Base-by-base conservation (phyloP, 208 protist genomes). In the Trichomonas vaginalis region DNA sequence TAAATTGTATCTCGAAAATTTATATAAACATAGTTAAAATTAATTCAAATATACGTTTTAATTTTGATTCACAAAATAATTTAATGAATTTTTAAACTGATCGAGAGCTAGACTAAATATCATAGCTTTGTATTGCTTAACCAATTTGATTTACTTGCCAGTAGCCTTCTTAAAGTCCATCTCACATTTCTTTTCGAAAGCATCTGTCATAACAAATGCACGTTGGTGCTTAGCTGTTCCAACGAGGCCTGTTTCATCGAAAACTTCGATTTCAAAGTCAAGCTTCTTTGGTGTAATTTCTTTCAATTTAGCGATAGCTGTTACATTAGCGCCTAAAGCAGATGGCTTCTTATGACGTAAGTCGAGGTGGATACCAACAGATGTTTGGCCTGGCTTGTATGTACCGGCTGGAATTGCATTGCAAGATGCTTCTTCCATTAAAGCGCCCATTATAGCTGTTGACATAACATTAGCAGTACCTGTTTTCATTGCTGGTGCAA, bases 351-450 rank as follows among this genome's bases (percentile, higher is more conserved):
- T 35, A 47, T 92, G 86, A 10, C 17, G 15, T 12, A 92, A 27
- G 27, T 92, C 86, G 45, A 92, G 23, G 6, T 42, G 17, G 0
- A 92, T 45, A 14, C 86, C 86, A 39, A 92, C 86, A 48, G 86
- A 51, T 48, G 45, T 40, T 32, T 92, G 42, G 48, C 45, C 86
- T 35, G 48, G 23, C 45, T 42, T 48, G n/a, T 48, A n/a, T 27
- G 42, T 51, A 8, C 40, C 40, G 23, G 6, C 0, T 48, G 42
- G 40, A 51, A 92, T 0, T 27, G 86, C 86, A 51, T 92, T 92
- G 45, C 86, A 92, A 51, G 86, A 46, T 27, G 86, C 86, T 51
- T 92, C 86, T 51, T 92, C 86, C 86, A 92, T 92, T 0, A 92
- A 32, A 51, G 86, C 86, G 0, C 40, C 23, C 45, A 92, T 51